These are phyloP conservation scores for Prototheca wickerhamii DNA, from an alignment of 163 green algal species.

Conservation along the genomic window DNA sequence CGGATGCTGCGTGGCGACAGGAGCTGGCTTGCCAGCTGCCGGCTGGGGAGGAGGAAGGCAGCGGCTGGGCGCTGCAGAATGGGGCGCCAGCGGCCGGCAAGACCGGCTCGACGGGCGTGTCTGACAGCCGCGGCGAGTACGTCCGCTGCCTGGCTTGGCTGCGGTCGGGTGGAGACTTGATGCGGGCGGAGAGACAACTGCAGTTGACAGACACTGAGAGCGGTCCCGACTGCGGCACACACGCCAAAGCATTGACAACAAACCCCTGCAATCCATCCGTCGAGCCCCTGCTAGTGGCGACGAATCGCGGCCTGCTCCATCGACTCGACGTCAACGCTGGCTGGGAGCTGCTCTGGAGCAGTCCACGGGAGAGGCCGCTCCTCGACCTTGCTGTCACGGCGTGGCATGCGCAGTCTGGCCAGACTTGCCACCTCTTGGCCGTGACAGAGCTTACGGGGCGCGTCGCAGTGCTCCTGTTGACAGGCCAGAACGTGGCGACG, in stretches of 20 bases:
- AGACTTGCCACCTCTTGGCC: neutral
- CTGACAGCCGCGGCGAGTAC: constrained; percentile 23
- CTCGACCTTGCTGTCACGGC: neutral
- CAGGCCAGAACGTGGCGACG: too few species aligned
- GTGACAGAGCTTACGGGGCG: neutral
- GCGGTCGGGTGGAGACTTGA: too few species aligned
- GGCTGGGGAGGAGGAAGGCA: neutral
- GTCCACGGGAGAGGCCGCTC: neutral
- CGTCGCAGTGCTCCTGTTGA: neutral
- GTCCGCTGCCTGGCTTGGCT: constrained; percentile 18
- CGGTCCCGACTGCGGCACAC: too few species aligned
- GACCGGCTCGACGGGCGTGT: neutral
- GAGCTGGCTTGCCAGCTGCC: too few species aligned
- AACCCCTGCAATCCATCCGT: too few species aligned
- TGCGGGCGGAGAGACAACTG: too few species aligned
- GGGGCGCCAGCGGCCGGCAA: neutral
- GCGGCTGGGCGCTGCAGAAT: too few species aligned
- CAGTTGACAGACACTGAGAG: too few species aligned
- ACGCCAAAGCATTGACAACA: too few species aligned
- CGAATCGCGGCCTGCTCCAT: constrained; percentile 27
- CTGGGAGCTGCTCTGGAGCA: neutral
- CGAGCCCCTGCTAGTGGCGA: constrained; percentile 17
- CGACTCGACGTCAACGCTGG: neutral
- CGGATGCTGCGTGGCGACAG: neutral
- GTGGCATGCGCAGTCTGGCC: too few species aligned